phyloP scores from a whole-genome alignment of 495 filamentous ascomycete genomes.

The Bathelium albidoporum region DNA sequence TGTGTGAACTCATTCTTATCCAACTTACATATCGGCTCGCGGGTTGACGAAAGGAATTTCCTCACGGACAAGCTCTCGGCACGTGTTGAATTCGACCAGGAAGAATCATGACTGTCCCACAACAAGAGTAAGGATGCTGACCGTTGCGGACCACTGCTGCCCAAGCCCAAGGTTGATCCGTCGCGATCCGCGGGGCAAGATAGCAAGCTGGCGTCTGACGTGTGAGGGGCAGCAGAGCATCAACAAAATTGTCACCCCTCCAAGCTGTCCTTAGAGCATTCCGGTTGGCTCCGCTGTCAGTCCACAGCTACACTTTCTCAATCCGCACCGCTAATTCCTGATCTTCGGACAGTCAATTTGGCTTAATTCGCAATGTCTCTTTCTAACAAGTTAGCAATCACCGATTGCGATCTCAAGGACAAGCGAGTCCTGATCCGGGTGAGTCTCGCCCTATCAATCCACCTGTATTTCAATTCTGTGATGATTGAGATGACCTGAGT shows the following conservation, averaged over 20 bases:
- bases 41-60: too few relatives aligned
- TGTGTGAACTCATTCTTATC: too few relatives aligned
- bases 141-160: too few relatives aligned
- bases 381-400: conserved; percentile 93
- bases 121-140: too few relatives aligned
- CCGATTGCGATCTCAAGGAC: conserved; percentile 90
- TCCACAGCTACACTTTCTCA: neutral
- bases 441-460: conserved; percentile 31
- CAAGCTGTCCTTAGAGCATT: neutral
- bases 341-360: neutral
- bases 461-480: conserved; percentile 4
- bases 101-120: too few relatives aligned
- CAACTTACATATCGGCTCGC: too few relatives aligned
- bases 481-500: neutral
- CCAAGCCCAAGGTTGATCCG: too few relatives aligned
- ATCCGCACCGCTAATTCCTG: neutral
- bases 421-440: conserved; percentile 97
- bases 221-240: neutral
- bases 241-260: neutral
- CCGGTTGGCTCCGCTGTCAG: too few relatives aligned
- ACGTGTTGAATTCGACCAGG: too few relatives aligned
- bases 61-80: too few relatives aligned
- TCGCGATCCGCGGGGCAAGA: neutral
- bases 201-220: neutral
- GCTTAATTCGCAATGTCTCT: conserved; percentile 69